Evolutionary conservation across 345 rosid species (phyloP).

Genomic region (Anacardium occidentale): DNA sequence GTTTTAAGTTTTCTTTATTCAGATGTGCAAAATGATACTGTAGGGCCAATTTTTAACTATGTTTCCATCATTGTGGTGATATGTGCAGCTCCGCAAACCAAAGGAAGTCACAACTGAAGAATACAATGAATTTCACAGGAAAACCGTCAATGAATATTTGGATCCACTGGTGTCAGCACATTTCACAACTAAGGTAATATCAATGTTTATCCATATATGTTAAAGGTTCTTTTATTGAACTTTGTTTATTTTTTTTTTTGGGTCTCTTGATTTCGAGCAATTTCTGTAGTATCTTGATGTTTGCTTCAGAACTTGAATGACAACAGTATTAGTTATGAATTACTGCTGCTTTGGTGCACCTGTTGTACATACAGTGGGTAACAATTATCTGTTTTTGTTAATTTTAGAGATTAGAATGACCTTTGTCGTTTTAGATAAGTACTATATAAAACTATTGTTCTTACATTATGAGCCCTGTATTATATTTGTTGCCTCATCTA

Average conservation of each 20-base stretch:
- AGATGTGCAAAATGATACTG: background rate
- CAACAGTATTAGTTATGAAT: background rate
- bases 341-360: background rate
- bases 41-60: background rate
- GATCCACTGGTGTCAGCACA: slow-evolving; percentile 96
- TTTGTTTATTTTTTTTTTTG: background rate
- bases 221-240: background rate
- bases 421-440: background rate
- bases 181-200: slow-evolving; percentile 89
- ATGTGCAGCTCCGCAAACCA: slow-evolving; percentile 81
- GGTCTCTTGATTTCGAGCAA: background rate
- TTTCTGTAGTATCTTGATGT: background rate
- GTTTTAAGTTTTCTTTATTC: slow-evolving; percentile 23
- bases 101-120: slow-evolving; percentile 86
- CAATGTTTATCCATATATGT: background rate
- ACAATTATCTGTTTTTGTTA: background rate
- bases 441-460: background rate
- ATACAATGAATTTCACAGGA: slow-evolving; percentile 89
- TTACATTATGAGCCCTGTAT: background rate
- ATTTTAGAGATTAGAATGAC: background rate
- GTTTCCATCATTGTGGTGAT: slow-evolving; percentile 11
- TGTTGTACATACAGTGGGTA: background rate
- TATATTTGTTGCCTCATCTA: slow-evolving; percentile 12
- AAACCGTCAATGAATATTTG: slow-evolving; percentile 84
- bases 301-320: slow-evolving; percentile 11